Conservation (phyloP, 2,329 filamentous ascomycete genomes). For the Coniochaeta sp. region DNA sequence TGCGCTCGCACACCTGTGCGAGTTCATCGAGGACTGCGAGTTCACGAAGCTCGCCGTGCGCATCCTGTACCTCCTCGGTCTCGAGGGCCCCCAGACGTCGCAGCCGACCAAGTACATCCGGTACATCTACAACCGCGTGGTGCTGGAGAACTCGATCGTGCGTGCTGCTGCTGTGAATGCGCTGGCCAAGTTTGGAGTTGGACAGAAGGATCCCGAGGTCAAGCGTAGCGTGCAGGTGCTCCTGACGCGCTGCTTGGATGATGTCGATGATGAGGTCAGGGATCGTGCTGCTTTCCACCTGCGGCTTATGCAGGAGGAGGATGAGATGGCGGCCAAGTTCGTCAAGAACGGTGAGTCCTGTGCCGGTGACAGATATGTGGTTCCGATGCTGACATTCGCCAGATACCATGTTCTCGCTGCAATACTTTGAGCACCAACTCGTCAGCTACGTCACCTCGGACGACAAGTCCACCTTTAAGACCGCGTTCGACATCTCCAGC, state of each 20-base stretch:
- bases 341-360: constrained; percentile 82
- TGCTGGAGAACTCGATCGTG: constrained; percentile 93
- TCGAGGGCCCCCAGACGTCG: constrained; percentile 90
- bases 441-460: constrained; percentile 96
- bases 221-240: constrained; percentile 93
- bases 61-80: constrained; percentile 86
- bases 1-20: constrained; percentile 89
- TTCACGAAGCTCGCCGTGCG: constrained; percentile 97
- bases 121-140: constrained; percentile 98
- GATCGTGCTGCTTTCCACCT: constrained; percentile 92
- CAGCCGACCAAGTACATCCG: constrained; percentile 98
- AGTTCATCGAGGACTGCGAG: constrained; percentile 99
- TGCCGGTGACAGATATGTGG: neutral
- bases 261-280: constrained; percentile 94
- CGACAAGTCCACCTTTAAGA: constrained; percentile 76
- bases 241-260: constrained; percentile 87
- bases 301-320: constrained; percentile 84
- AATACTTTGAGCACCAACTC: constrained; percentile 92
- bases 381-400: constrained; percentile 1
- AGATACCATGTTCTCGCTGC: constrained; percentile 94
- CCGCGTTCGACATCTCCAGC: constrained; percentile 82
- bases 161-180: constrained; percentile 93
- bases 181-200: constrained; percentile 93
- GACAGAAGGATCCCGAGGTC: constrained; percentile 91
- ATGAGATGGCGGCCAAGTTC: constrained; percentile 78